Base-by-base conservation (phyloP, 345 rosid genomes). In the Streptanthus diversifolius region DNA sequence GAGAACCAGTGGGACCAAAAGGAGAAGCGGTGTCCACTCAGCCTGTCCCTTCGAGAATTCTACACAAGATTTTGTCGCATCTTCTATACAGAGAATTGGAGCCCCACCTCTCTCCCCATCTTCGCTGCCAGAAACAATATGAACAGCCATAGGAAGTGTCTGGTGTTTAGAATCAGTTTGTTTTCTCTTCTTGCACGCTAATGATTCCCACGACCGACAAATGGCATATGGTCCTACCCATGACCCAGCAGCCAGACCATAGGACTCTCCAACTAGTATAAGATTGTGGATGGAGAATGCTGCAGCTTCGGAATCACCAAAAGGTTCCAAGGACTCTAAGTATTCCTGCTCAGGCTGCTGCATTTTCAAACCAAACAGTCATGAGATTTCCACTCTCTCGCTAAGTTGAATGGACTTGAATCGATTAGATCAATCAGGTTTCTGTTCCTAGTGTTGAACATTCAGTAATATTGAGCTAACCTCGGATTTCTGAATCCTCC, bases 191-290 rank as follows among this genome's bases (percentile, higher is more conserved):
- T 66, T 53, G 74, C 86, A 88, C 12, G 75, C 81, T 70, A 95
- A 86, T 48, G 83, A 77, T 76, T 89, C 96, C 93, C 96, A 91
- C 1, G 97, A 74, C 43, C 95, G 93, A 75, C 99, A 95, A 66
- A 84, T 81, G 24, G 99, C 96, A 76, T 95, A 95, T 39, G 99
- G 99, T 40, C 99, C 97, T 36, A 95, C 85, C 99, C 99, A 95
- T 80, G 97, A 91, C 62, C 99, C 99, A 76, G 91, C 93, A 37
- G 95, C 96, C 52, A 95, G 99, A 75, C 92, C 90, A 79, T 95
- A 91, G 29, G 77, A 47, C 76, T 83, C 81, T 70, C 97, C 97
- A 66, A 88, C 88, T 73, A 57, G 75, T 69, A 95, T 80, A 75
- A 95, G 96, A 84, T 85, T 89, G 84, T 91, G 99, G 65, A 91